phyloP scores from a whole-genome alignment of 257 asterid genomes.

The Penstemon davidsonii region DNA sequence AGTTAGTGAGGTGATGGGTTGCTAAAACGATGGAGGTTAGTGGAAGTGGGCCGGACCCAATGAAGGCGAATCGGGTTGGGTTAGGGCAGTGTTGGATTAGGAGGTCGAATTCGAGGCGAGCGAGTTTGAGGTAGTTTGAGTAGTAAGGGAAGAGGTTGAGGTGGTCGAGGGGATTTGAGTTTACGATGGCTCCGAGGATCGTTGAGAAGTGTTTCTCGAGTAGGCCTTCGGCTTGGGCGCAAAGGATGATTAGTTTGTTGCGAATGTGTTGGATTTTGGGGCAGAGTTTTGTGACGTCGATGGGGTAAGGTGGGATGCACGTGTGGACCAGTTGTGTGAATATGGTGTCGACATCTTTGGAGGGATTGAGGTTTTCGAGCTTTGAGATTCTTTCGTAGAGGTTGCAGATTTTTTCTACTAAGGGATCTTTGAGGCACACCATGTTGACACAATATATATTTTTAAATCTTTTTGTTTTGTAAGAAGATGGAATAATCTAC shows the following conservation, averaged over 20 bases:
- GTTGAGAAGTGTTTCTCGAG: conserved; percentile 67
- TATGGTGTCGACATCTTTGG: conserved; percentile 59
- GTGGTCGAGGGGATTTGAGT: conserved; percentile 52
- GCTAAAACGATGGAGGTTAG: conserved; percentile 85
- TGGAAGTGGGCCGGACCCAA: conserved; percentile 94
- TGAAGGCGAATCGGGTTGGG: conserved; percentile 56
- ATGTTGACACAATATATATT: conserved; percentile 46
- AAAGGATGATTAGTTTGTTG: conserved; percentile 55
- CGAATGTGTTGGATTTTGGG: conserved; percentile 56
- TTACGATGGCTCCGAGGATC: conserved; percentile 41
- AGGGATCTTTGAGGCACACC: conserved; percentile 78
- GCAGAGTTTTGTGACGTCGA: conserved; percentile 74
- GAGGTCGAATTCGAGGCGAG: conserved; percentile 61
- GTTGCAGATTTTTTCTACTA: conserved; percentile 55
- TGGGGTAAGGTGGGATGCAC: conserved; percentile 79
- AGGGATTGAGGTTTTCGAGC: conserved; percentile 66
- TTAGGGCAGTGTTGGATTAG: conserved; percentile 39
- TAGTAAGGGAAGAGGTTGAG: conserved; percentile 68
- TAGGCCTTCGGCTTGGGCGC: conserved; percentile 78
- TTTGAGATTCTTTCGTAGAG: conserved; percentile 58
- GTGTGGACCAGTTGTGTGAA: conserved; percentile 68
- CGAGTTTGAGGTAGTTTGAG: conserved; percentile 72
- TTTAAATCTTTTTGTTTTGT: not conserved
- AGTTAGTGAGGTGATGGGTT: conserved; percentile 45
- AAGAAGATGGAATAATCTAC: too few relatives aligned